Evolutionary conservation across 2,329 filamentous ascomycete genomes (phyloP).

Genomic region (Cladosporium sp.): DNA sequence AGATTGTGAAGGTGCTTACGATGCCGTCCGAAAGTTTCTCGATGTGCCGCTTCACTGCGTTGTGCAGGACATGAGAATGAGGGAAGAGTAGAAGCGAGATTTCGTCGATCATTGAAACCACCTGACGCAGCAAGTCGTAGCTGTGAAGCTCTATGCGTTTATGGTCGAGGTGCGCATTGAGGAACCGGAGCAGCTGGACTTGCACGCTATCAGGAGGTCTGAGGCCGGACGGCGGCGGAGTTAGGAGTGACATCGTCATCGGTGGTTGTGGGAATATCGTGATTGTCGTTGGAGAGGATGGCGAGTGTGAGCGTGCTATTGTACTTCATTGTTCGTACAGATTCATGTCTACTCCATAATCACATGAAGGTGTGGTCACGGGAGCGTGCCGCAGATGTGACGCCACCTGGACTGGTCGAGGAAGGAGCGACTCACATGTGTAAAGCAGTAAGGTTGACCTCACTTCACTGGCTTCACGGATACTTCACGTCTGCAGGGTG

Average conservation of each 20-base stretch:
- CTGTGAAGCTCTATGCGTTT: conserved; percentile 12
- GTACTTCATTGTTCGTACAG: too few species aligned
- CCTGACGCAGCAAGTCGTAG: conserved; percentile 16
- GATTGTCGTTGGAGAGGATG: too few species aligned
- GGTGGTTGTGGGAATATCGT: not conserved
- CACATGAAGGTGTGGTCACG: not conserved
- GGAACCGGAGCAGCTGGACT: conserved; percentile 5
- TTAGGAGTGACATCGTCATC: not conserved
- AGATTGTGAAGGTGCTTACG: conserved; percentile 8
- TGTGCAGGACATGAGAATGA: not conserved
- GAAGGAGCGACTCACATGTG: conserved; percentile 3
- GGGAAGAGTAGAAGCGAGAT: conserved; percentile 13
- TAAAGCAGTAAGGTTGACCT: too few species aligned
- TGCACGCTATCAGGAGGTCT: not conserved
- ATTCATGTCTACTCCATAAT: too few species aligned
- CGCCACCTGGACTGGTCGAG: not conserved
- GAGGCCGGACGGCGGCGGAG: not conserved
- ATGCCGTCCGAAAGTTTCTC: not conserved
- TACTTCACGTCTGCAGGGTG: too few species aligned
- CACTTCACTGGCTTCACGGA: too few species aligned
- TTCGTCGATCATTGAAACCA: conserved; percentile 15
- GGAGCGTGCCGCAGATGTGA: not conserved
- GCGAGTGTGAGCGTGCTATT: too few species aligned
- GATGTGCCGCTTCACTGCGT: conserved; percentile 4
- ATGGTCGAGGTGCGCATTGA: conserved; percentile 14